Conservation (phyloP, 257 asterid genomes). For the Euphrasia confusa region DNA sequence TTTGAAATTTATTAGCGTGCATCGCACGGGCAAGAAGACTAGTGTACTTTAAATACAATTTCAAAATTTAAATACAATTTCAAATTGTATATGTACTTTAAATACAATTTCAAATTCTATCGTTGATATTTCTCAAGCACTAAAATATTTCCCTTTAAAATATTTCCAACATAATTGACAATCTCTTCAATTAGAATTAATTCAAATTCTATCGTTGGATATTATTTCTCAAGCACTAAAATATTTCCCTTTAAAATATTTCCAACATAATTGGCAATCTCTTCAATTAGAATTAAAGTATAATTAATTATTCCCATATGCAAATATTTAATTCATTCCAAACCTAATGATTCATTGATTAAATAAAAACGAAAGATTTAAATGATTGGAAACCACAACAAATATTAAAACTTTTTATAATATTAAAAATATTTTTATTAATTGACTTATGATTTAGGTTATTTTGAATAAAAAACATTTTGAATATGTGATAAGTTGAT, state of each 20-base stretch:
- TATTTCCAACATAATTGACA: neutral
- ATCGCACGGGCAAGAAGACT: no score
- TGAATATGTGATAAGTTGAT: no score
- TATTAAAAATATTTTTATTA: neutral
- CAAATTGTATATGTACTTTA: no score
- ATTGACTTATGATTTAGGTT: constrained; percentile 14
- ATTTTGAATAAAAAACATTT: no score
- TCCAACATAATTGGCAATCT: constrained; percentile 1
- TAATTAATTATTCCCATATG: constrained; percentile 3
- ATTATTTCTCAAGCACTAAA: no score
- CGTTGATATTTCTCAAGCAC: no score
- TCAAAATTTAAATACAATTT: no score
- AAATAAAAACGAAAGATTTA: constrained; percentile 1
- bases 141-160: no score
- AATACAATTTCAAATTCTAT: no score
- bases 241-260: neutral
- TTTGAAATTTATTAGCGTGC: no score
- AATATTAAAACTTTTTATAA: neutral
- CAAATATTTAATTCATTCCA: constrained; percentile 22
- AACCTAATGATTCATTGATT: constrained; percentile 5
- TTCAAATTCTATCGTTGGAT: no score
- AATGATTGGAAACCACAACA: constrained; percentile 18
- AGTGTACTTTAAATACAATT: no score
- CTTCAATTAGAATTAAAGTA: neutral
- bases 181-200: neutral